Conservation (phyloP, 1,139 yeast genomes). For the Kazachstania sp. region DNA sequence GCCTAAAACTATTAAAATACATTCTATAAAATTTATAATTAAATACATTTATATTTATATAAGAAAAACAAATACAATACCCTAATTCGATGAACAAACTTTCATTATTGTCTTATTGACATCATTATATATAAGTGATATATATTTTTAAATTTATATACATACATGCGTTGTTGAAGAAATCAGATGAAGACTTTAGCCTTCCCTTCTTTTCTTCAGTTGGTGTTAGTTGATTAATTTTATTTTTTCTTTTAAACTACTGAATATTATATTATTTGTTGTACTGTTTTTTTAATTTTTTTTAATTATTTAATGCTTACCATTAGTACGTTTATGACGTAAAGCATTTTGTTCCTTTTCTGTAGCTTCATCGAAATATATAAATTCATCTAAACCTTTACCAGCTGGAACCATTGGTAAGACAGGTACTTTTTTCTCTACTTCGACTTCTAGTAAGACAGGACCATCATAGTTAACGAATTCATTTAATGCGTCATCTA, state of each 20-base stretch:
- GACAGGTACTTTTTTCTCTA: constrained; percentile 95
- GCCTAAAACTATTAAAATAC: too few relatives aligned
- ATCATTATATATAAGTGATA: not conserved
- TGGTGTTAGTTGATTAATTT: not conserved
- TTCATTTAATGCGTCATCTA: constrained; percentile 53
- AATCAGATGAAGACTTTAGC: too few relatives aligned
- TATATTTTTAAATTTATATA: not conserved
- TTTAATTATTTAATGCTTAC: constrained; percentile 86
- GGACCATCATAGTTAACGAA: constrained; percentile 78
- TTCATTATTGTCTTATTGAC: not conserved
- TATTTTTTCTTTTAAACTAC: constrained; percentile 36
- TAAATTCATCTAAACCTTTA: constrained; percentile 86
- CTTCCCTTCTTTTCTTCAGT: not conserved
- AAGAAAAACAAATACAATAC: constrained; percentile 48
- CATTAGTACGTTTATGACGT: constrained; percentile 33
- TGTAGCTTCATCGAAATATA: constrained; percentile 70
- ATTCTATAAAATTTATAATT: constrained; percentile 31
- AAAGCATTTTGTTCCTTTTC: constrained; percentile 63
- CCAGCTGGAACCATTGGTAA: constrained; percentile 98
- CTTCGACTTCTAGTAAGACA: constrained; percentile 78
- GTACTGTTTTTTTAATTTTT: constrained; percentile 42
- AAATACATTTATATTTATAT: too few relatives aligned
- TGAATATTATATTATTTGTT: constrained; percentile 48
- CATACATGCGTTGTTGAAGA: not conserved
- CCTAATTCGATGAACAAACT: constrained; percentile 37